Evolutionary conservation across 2,329 filamentous ascomycete species (phyloP), one percentile per base, ranked within the genome.

Genomic region (Calonectria henricotiae): DNA sequence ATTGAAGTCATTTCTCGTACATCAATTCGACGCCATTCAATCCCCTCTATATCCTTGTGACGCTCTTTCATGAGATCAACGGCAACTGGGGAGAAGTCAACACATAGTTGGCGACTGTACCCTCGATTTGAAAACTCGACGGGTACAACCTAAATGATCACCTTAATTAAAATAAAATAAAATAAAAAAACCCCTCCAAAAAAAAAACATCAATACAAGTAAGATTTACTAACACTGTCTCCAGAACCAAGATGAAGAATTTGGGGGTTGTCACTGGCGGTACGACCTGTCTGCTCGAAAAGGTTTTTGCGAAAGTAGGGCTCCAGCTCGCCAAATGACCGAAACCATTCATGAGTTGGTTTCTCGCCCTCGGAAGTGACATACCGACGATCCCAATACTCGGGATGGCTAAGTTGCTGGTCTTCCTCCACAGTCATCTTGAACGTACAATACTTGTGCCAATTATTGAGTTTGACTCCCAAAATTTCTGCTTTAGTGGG

Each of bases 171-270:
- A 30, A 20, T 12, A 20, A 20, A 20, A 20, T 20, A 20, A 20
- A 20, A 20, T 20, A 20, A 20, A 20, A 20, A 20, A 20, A 20
- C 20, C 20, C 20, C 20, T 20, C 20, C 20, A 20, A 20, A 20
- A 20, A 20, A 27, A 41, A 25, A 58, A 13, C 20, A 44, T 44
- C 5, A 66, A 58, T 35, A 47, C 20, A 5, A 15, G n/a, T 5
- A 47, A 9, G 1, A 11, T 27, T 47, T 23, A 81, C 82, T 23
- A 76, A 89, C 88, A 77, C 88, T 90, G 73, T 90, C 87, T 8
- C 89, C 89, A 9, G 85, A 89, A 0, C 88, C 89, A 5, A 90
- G 80, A 77, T 90, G 88, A 15, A 90, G 74, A n/a, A 90, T 85
- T 12, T 78, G 69, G 0, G 85, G 85, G 17, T 80, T 74, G n/a